phyloP scores from a whole-genome alignment of 106 monocot species.

The Apostasia shenzhenica region DNA sequence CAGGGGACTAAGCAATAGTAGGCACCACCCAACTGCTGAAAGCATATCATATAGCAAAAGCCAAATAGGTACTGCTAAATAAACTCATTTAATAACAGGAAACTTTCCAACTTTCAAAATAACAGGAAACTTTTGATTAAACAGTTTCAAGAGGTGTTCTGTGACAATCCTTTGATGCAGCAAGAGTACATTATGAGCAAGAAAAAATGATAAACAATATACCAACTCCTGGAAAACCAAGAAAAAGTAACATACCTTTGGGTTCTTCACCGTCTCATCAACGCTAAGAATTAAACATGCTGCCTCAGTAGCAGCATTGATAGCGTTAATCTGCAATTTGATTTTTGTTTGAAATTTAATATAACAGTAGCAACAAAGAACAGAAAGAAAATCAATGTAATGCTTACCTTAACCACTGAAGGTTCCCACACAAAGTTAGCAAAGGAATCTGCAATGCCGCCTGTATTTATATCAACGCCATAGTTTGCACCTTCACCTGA shows the following conservation, averaged over 20 bases:
- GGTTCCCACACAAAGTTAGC: constrained; percentile 99
- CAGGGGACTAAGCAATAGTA: too few species aligned
- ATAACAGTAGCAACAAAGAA: not conserved
- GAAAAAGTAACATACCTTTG: constrained; percentile 51
- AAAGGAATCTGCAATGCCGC: constrained; percentile 92
- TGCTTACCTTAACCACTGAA: constrained; percentile 77
- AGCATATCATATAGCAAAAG: too few species aligned
- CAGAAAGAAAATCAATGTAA: not conserved
- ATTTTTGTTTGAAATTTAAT: not conserved
- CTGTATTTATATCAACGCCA: constrained; percentile 94
- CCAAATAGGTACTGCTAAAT: too few species aligned
- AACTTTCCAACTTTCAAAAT: too few species aligned
- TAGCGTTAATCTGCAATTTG: constrained; percentile 79
- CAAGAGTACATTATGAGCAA: too few species aligned
- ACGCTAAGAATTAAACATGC: constrained; percentile 93
- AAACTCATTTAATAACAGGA: too few species aligned
- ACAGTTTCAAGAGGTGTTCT: too few species aligned
- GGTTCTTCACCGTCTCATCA: constrained; percentile 97
- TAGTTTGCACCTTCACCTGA: constrained; percentile 83
- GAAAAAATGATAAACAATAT: too few species aligned
- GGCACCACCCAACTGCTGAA: too few species aligned
- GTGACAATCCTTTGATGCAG: too few species aligned
- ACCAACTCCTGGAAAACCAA: too few species aligned
- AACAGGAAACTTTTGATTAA: too few species aligned
- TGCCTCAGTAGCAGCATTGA: constrained; percentile 99